Conservation (phyloP, 768 basidiomycete genomes). For the Mycena chlorophos region DNA sequence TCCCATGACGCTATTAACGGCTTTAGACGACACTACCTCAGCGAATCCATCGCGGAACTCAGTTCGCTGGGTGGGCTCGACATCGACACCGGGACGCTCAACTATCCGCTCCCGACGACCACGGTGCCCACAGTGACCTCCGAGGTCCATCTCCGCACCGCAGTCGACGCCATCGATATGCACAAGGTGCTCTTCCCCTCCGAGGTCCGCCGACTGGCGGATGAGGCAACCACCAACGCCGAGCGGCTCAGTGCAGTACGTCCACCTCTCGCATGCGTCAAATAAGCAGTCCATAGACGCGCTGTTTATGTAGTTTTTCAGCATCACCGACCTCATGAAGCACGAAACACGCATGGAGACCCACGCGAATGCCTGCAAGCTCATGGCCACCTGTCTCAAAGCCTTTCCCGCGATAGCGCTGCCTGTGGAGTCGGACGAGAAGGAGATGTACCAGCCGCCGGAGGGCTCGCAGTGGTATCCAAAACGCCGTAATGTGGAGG, state of each 20-base stretch:
- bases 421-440: slow-evolving; percentile 8
- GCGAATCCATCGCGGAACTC: slow-evolving; percentile 12
- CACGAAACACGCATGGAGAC: slow-evolving; percentile 12
- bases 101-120: slow-evolving; percentile 6
- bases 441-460: slow-evolving; percentile 13
- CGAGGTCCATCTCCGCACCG: slow-evolving; percentile 6
- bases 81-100: slow-evolving; percentile 2
- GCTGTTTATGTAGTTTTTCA: slow-evolving; percentile 17
- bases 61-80: slow-evolving; percentile 18
- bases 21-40: not conserved
- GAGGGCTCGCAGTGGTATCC: slow-evolving; percentile 17
- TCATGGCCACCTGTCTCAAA: slow-evolving; percentile 14
- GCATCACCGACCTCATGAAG: slow-evolving; percentile 9
- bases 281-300: not conserved
- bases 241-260: slow-evolving; percentile 15
- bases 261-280: not conserved
- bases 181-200: slow-evolving; percentile 4
- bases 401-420: slow-evolving; percentile 11
- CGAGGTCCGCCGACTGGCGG: slow-evolving; percentile 12
- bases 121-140: not conserved
- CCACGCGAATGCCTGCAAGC: slow-evolving; percentile 14
- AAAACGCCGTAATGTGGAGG: slow-evolving; percentile 17
- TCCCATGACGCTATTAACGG: not conserved
- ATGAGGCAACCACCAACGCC: slow-evolving; percentile 17
- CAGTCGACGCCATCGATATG: slow-evolving; percentile 6